Evolutionary conservation across 495 filamentous ascomycete genomes (phyloP), one percentile per base, ranked within the genome.

Genomic region (Penicillium lividum): DNA sequence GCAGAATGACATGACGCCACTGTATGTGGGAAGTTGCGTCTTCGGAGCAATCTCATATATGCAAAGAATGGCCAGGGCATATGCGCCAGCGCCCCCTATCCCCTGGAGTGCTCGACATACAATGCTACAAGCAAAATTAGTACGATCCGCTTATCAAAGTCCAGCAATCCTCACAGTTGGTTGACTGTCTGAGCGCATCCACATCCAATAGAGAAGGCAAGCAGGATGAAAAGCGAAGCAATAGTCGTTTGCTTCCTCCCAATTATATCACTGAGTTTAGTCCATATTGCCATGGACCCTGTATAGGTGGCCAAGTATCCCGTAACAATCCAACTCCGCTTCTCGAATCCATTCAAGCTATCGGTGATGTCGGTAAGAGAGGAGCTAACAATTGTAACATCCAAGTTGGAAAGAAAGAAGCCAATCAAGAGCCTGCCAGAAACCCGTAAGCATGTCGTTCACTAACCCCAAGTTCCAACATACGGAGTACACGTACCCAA

Each of bases 341-440:
- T 73, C 18, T 78, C 67, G 54, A 83, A 83, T 38, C 83, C 75
- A 7, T 78, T 59, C 22, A 87, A 64, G 25, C 80, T 78, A 44
- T 79, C 73, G 3, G 80, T 82, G 49, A 88, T 86, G 10, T 78
- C 78, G 15, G 86, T 78, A 6, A 88, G 74, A 3, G 86, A 80
- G 0, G 86, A 88, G 40, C 83, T 82, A 13, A 88, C 81, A 49
- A 87, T 86, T 0, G 84, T 83, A n/a, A 80, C 80, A 54, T 88
- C 85, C 10, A 88, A 63, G 51, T 80, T 84, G 13, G 82, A 81
- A 25, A 88, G 80, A 29, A 87, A 79, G 34, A 88, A 79, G 18
- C 78, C 77, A 16, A 82, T 61, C 31, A 81, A 70, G 40, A 87
- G 73, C 33, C 83, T 87, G 25, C 28, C 28, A 49, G 33, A 42